Percentiles rank a stretch among this genome's conserved stretches.
Conservation (phyloP, 164 flowering plant species). For the Amborella trichopoda region DNA sequence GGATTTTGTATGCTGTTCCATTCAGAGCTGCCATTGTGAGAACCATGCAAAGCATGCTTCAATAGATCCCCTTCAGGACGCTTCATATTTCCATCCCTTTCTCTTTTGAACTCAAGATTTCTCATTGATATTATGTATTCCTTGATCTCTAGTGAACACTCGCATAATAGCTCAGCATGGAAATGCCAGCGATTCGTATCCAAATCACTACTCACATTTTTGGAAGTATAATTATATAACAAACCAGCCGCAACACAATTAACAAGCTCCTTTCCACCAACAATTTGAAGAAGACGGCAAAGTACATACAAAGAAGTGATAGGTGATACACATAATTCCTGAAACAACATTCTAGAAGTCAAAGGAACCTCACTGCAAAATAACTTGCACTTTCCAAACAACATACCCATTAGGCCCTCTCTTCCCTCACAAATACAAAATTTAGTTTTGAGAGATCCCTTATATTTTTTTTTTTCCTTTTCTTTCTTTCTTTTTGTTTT, state of each 20-base stretch:
- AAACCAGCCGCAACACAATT: constrained; percentile 30
- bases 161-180: constrained; percentile 6
- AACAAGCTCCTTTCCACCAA: constrained; percentile 28
- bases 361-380: not conserved
- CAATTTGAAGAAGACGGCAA: constrained; percentile 46
- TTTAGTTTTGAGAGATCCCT: too few species aligned
- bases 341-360: constrained; percentile 10
- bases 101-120: constrained; percentile 15
- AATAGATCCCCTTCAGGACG: constrained; percentile 5
- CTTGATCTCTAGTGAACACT: constrained; percentile 11
- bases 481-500: too few species aligned
- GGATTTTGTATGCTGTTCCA: constrained; percentile 11
- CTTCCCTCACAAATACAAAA: too few species aligned
- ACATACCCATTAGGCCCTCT: too few species aligned
- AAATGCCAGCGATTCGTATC: not conserved
- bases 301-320: constrained; percentile 41
- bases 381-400: too few species aligned
- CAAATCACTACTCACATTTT: constrained; percentile 7
- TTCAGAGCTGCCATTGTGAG: constrained; percentile 9
- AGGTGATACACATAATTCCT: constrained; percentile 31
- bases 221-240: constrained; percentile 19
- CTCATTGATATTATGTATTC: constrained; percentile 4
- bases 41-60: constrained; percentile 7
- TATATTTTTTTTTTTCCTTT: too few species aligned
- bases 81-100: constrained; percentile 10